Base-by-base conservation (phyloP, 768 basidiomycete species). In the Fomitopsis pulvina region DNA sequence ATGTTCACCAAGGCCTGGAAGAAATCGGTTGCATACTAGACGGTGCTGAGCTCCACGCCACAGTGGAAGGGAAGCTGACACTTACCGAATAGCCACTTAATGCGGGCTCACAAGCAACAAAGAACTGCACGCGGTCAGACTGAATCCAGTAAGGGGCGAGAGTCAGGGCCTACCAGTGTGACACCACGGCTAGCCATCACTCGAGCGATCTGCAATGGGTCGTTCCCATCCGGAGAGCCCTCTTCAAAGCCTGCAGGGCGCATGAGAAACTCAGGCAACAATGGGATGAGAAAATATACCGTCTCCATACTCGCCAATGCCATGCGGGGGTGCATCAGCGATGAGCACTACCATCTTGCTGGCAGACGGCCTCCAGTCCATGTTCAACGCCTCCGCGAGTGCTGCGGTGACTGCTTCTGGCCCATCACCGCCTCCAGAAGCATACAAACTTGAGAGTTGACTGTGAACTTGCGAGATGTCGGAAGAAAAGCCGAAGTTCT, bases 41-140 rank as follows among this genome's bases (percentile, higher is more conserved):
- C 34, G 26, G 46, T 24, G 16, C 43, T 41, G 51, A 27, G 24
- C 29, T 41, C 51, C 38, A 57, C 57, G 38, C 32, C 52, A 50
- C 52, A 39, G 51, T 52, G 55, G 26, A 4, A 14, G 1, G 29
- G 26, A 32, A 27, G 4, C 5, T 32, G 16, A 7, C 50, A 64
- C 85, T 62, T 59, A 91, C 89, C 50, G 86, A 87, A 62, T 95
- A 95, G 39, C 92, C 91, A 55, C 90, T 92, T 52, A 95, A 74
- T 4, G 92, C 93, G 50, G 95, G 94, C 67, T 98, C 95, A 70
- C 95, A 98, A 25, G 95, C 95, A n/a, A 98, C 95, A 65, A 96
- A 93, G 71, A 97, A 97, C 92, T 96, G 65, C 6, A 20, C 1
- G 20, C 16, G 18, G 56, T 38, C 52, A 52, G 34, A 48, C 21